These are phyloP conservation scores for Fusarium napiforme DNA, from an alignment of 2,329 filamentous ascomycete species.

Conservation along the genomic window DNA sequence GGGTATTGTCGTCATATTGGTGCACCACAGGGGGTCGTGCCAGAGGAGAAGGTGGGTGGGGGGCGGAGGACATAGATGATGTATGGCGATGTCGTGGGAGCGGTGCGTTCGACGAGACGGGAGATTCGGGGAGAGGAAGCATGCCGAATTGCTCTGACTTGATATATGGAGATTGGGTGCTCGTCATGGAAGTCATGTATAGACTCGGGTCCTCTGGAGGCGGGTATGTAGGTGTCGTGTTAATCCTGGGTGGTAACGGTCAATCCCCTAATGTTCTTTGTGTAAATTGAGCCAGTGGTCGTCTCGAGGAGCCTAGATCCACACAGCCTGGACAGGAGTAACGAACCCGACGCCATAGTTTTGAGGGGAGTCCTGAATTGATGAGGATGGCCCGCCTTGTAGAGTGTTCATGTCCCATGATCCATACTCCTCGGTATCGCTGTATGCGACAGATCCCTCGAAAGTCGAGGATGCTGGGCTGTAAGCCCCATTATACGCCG, in stretches of 20 bases:
- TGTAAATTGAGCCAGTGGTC: constrained; percentile 53
- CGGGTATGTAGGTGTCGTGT: constrained; percentile 58
- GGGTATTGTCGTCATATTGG: constrained; percentile 49
- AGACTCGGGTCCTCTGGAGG: constrained; percentile 56
- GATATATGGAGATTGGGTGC: constrained; percentile 58
- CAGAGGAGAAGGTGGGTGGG: constrained; percentile 52
- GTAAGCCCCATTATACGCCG: constrained; percentile 67
- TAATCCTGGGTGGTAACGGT: constrained; percentile 65
- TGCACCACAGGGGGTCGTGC: constrained; percentile 48
- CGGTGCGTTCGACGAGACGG: constrained; percentile 50
- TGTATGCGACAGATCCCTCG: constrained; percentile 71
- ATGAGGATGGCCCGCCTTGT: constrained; percentile 58
- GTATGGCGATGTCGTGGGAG: constrained; percentile 55
- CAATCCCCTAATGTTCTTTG: constrained; percentile 62
- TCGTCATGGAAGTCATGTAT: constrained; percentile 51
- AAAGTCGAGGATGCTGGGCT: constrained; percentile 72
- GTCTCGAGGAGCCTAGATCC: constrained; percentile 62
- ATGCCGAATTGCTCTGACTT: constrained; percentile 56
- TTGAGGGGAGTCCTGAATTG: constrained; percentile 57
- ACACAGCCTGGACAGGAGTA: constrained; percentile 70
- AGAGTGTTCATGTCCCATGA: constrained; percentile 59
- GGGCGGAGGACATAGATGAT: constrained; percentile 49
- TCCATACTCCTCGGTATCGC: constrained; percentile 68
- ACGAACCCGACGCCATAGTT: constrained; percentile 67
- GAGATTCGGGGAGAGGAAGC: constrained; percentile 60